Percentiles rank a stretch among this genome's conserved stretches.
Evolutionary conservation across 345 rosid species (phyloP).

Genomic region (Citrus medica): DNA sequence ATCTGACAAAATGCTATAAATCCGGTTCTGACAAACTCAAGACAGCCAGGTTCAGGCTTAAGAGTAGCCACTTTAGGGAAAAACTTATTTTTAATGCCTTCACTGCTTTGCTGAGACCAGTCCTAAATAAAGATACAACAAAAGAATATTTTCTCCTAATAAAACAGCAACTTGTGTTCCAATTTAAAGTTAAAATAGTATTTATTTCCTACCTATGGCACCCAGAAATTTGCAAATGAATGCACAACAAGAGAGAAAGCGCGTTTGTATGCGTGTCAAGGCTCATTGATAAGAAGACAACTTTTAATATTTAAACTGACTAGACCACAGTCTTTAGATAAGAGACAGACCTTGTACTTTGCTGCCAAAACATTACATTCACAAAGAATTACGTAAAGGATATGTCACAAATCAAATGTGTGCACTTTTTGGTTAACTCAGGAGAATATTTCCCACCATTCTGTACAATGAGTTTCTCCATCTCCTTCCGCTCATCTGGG

Average conservation of each 20-base stretch:
- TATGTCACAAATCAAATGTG: slow-evolving; percentile 93
- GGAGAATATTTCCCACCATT: slow-evolving; percentile 88
- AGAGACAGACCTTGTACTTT: slow-evolving; percentile 79
- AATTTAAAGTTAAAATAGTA: neutral
- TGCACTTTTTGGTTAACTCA: slow-evolving; percentile 77
- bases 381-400: slow-evolving; percentile 45
- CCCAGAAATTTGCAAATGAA: neutral
- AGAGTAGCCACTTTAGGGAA: neutral
- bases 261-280: neutral
- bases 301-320: slow-evolving; percentile 16
- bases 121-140: neutral
- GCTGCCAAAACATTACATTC: slow-evolving; percentile 75
- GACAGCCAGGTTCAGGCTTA: neutral
- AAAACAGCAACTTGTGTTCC: neutral
- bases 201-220: neutral
- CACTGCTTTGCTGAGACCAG: neutral
- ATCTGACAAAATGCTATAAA: neutral
- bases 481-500: slow-evolving; percentile 77
- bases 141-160: neutral
- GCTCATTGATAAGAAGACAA: slow-evolving; percentile 23
- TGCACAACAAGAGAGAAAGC: neutral
- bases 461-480: slow-evolving; percentile 52
- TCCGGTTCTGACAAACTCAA: neutral
- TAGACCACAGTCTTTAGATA: slow-evolving; percentile 17
- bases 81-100: neutral